Evolutionary conservation across 371 early-diverging fungal species (phyloP).

Genomic region (Mucor racemosus): DNA sequence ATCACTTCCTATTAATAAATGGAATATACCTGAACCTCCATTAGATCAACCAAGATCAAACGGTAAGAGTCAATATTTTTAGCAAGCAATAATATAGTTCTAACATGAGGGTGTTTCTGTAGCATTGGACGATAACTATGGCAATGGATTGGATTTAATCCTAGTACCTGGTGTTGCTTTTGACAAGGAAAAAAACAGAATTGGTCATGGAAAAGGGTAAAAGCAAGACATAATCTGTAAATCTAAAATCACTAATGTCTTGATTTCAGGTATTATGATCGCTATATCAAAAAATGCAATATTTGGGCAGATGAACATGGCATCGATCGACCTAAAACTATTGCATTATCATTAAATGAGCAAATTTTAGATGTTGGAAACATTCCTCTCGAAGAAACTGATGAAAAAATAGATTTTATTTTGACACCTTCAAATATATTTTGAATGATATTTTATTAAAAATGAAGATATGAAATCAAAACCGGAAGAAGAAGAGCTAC

Average conservation of each 20-base stretch:
- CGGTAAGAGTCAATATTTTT: too few species aligned
- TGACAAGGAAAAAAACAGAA: slow-evolving; percentile 62
- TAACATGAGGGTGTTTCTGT: background rate
- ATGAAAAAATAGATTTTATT: slow-evolving; percentile 40
- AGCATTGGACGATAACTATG: slow-evolving; percentile 38
- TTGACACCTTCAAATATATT: slow-evolving; percentile 38
- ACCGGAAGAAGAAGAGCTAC: too few species aligned
- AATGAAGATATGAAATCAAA: background rate
- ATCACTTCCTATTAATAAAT: slow-evolving; percentile 65
- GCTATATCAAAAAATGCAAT: slow-evolving; percentile 38
- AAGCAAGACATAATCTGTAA: background rate
- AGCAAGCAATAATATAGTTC: too few species aligned
- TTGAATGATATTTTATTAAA: slow-evolving; percentile 17
- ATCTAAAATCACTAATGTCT: background rate
- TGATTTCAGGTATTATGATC: slow-evolving; percentile 45
- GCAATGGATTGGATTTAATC: slow-evolving; percentile 65
- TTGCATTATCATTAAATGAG: slow-evolving; percentile 61
- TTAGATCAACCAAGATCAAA: slow-evolving; percentile 56
- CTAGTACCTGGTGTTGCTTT: slow-evolving; percentile 75
- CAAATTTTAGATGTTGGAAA: slow-evolving; percentile 54
- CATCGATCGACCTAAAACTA: slow-evolving; percentile 39
- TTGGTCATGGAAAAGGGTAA: slow-evolving; percentile 80
- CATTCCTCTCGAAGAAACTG: slow-evolving; percentile 52
- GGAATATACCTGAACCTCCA: slow-evolving; percentile 73
- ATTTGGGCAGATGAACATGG: slow-evolving; percentile 37